Evolutionary conservation across 1,139 yeast genomes (phyloP).

Genomic region (Chernovozyma aurita): DNA sequence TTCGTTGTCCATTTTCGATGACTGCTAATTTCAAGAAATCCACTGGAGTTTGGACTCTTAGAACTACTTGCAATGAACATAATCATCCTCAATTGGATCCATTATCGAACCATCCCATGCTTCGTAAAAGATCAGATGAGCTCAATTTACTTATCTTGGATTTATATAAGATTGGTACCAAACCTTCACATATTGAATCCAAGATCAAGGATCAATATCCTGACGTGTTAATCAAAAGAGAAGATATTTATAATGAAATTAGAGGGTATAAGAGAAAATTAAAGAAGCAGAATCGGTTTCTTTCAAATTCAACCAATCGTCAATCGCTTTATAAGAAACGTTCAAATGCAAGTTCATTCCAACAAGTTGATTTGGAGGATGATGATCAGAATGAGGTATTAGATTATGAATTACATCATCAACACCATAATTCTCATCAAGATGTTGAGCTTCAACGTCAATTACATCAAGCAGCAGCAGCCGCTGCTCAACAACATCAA

Average conservation of each 20-base stretch:
- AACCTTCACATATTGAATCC: conserved; percentile 54
- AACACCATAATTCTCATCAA: conserved; percentile 25
- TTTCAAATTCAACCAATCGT: conserved; percentile 4
- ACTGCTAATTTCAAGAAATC: conserved; percentile 51
- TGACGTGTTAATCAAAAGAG: conserved; percentile 51
- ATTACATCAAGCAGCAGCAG: conserved; percentile 34
- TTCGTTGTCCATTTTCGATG: conserved; percentile 56
- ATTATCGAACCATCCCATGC: conserved; percentile 53
- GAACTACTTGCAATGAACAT: conserved; percentile 54
- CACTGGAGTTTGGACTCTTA: conserved; percentile 48
- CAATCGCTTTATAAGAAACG: conserved; percentile 6
- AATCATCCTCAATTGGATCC: conserved; percentile 59
- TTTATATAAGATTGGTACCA: conserved; percentile 51
- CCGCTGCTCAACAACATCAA: conserved; percentile 28
- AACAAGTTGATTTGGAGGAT: conserved; percentile 26
- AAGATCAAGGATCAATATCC: conserved; percentile 52
- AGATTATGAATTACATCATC: conserved; percentile 17
- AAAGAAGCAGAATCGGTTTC: conserved; percentile 35
- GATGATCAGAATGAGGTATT: conserved; percentile 23
- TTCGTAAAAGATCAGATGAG: conserved; percentile 51
- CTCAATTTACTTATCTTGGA: conserved; percentile 50
- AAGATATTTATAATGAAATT: conserved; percentile 56
- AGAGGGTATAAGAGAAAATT: conserved; percentile 54
- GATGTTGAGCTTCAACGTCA: conserved; percentile 39
- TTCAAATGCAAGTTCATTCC: conserved; percentile 28